Conservation (phyloP, 2,329 filamentous ascomycete species). For the Microsporum ferrugineum region DNA sequence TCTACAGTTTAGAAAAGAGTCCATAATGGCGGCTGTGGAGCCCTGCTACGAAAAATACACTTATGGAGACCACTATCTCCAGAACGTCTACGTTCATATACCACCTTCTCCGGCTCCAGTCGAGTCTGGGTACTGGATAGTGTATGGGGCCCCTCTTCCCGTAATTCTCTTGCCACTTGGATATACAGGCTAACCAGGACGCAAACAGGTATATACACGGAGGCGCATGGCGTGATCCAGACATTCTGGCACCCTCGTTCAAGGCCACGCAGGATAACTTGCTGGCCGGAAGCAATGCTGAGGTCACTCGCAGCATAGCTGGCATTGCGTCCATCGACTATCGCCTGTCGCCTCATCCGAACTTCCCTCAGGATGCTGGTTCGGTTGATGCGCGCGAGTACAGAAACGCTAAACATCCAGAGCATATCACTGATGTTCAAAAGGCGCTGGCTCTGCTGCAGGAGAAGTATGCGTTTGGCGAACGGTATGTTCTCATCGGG, state of each 20-base stretch:
- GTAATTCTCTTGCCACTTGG: neutral
- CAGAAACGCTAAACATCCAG: constrained; percentile 33
- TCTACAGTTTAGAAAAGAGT: neutral
- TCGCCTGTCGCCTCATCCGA: constrained; percentile 34
- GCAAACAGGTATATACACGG: constrained; percentile 30
- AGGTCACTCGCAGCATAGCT: constrained; percentile 18
- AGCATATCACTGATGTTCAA: constrained; percentile 35
- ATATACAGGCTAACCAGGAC: neutral
- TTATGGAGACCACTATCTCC: constrained; percentile 23
- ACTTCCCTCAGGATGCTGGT: constrained; percentile 27
- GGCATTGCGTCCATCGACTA: constrained; percentile 38
- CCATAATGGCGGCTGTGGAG: neutral
- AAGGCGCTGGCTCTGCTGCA: constrained; percentile 33
- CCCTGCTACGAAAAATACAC: constrained; percentile 15
- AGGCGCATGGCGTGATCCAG: constrained; percentile 40
- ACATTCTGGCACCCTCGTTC: constrained; percentile 28
- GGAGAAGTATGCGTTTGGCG: constrained; percentile 28
- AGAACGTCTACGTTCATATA: constrained; percentile 23
- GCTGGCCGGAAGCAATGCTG: constrained; percentile 9
- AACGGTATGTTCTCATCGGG: constrained; percentile 34
- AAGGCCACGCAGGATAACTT: constrained; percentile 27
- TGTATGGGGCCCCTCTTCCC: constrained; percentile 21
- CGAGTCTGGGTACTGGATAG: constrained; percentile 28
- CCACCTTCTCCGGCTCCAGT: constrained; percentile 14
- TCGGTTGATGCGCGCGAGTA: constrained; percentile 21